Percentiles rank a stretch among this genome's conserved stretches.
These are phyloP conservation scores for Stagonosporopsis rhizophila DNA, from an alignment of 2,329 filamentous ascomycete genomes.

Conservation along the genomic window DNA sequence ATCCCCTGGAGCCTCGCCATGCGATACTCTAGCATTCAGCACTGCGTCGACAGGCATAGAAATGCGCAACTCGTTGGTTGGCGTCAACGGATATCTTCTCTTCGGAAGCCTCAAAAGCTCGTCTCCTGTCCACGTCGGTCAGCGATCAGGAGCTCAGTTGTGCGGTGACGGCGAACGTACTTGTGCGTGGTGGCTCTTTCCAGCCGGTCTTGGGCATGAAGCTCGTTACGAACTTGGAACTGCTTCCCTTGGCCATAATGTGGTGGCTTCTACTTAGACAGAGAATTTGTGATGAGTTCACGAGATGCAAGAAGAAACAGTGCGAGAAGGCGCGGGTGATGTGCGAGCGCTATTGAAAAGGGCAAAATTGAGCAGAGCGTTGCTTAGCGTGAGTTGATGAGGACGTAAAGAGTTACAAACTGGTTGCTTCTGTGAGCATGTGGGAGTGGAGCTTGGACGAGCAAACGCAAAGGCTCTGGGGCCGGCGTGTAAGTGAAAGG, in stretches of 20 bases:
- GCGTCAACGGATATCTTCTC: background rate
- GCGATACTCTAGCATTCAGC: background rate
- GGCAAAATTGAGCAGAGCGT: background rate
- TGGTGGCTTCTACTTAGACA: background rate
- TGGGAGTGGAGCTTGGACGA: slow-evolving; percentile 1
- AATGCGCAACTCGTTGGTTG: background rate
- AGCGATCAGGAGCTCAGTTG: background rate
- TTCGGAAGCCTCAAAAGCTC: background rate
- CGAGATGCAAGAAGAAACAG: too few species aligned
- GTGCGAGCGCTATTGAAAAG: background rate
- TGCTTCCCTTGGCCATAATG: background rate
- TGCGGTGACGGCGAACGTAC: background rate
- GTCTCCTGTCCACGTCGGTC: background rate
- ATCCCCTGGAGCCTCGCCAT: background rate
- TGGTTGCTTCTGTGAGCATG: background rate
- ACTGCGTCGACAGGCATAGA: background rate
- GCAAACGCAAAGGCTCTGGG: background rate
- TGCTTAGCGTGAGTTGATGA: background rate
- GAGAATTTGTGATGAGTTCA: too few species aligned
- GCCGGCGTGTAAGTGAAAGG: slow-evolving; percentile 8
- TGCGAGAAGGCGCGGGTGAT: background rate
- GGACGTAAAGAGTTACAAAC: background rate
- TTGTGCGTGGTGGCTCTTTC: slow-evolving; percentile 1
- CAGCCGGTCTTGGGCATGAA: slow-evolving; percentile 4
- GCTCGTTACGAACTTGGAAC: background rate